A percentile compares a stretch with the other conserved stretches of the same genome.
These are phyloP conservation scores for Colletotrichum euphorbiae DNA, from an alignment of 2,329 filamentous ascomycete genomes.

Conservation along the genomic window DNA sequence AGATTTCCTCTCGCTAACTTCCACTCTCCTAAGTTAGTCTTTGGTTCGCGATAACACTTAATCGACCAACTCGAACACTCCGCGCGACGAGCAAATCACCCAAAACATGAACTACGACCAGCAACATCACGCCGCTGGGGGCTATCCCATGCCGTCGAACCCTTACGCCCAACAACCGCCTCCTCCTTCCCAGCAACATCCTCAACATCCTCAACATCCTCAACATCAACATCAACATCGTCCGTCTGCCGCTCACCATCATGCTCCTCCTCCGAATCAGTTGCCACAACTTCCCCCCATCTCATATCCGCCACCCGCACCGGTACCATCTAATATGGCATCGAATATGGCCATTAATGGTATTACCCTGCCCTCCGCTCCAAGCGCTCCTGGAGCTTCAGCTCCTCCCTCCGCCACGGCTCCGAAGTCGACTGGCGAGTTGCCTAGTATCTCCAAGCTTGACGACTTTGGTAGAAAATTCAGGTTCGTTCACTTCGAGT, in stretches of 20 bases:
- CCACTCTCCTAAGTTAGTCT: neutral
- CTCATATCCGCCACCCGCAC: slow-evolving; percentile 29
- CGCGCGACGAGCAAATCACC: slow-evolving; percentile 6
- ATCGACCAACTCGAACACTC: neutral
- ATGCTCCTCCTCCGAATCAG: slow-evolving; percentile 33
- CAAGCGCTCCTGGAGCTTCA: too few relatives aligned
- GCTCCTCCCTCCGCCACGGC: slow-evolving; percentile 3
- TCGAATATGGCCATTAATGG: neutral
- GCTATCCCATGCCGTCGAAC: slow-evolving; percentile 35
- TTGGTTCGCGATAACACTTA: neutral
- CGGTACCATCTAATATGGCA: slow-evolving; percentile 36
- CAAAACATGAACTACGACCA: slow-evolving; percentile 40
- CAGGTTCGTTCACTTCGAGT: too few relatives aligned
- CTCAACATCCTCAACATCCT: too few relatives aligned
- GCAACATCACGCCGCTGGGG: slow-evolving; percentile 26
- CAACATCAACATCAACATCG: slow-evolving; percentile 19
- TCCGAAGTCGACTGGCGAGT: neutral
- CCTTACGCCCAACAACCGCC: slow-evolving; percentile 25
- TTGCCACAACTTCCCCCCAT: slow-evolving; percentile 38
- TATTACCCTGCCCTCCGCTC: too few relatives aligned
- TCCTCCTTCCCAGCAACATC: slow-evolving; percentile 18
- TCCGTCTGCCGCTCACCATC: slow-evolving; percentile 10
- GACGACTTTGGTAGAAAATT: slow-evolving; percentile 12
- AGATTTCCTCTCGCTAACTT: too few relatives aligned
- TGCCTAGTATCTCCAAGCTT: slow-evolving; percentile 19